Base-by-base conservation (phyloP, 805 yeast genomes). In the Candida argentea region DNA sequence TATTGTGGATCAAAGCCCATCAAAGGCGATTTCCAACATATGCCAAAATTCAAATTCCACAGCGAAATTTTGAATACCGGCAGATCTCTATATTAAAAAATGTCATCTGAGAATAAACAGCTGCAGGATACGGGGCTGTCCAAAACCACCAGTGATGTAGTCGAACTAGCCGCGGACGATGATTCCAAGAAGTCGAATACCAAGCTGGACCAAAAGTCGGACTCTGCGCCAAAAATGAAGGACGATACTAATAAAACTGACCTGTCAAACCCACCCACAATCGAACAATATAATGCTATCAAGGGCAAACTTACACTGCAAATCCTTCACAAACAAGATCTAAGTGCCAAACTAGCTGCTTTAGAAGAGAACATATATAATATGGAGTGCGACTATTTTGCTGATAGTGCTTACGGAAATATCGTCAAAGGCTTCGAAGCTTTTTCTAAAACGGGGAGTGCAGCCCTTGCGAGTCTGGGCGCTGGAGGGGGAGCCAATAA, bases 361-460 rank as follows among this genome's bases (percentile, higher is more conserved):
- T 48, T 85, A 5, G 95, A 87, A 44, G 95, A 85, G 37, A 70
- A 72, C 29, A 76, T 87, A 5, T 86, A 74, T 55, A 78, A 74
- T 26, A 73, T 73, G 38, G 97, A 87, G 46, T 74, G 79, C 6
- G 70, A 72, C 9, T 87, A 87, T 47, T 70, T 87, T 26, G 71
- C 78, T 16, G 86, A 80, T 29, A 73, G 84, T 33, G 52, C 64
- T 16, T 70, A 70, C 31, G 87, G 95, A 0, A 87, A 84, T 50
- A 78, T 89, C 16, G 80, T 85, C n/a, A 79, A 80, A 37, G 97
- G 97, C 2, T 87, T 86, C 43, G 95, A 87, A 27, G 79, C 73
- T 41, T 80, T 82, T 44, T 65, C 77, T 27, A 81, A 79, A 39
- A 10, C 20, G 7, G 20, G 20, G 9, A 52, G 43, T 18, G 50